phyloP scores from a whole-genome alignment of 1,139 yeast genomes.

The Blastobotrys apis region DNA sequence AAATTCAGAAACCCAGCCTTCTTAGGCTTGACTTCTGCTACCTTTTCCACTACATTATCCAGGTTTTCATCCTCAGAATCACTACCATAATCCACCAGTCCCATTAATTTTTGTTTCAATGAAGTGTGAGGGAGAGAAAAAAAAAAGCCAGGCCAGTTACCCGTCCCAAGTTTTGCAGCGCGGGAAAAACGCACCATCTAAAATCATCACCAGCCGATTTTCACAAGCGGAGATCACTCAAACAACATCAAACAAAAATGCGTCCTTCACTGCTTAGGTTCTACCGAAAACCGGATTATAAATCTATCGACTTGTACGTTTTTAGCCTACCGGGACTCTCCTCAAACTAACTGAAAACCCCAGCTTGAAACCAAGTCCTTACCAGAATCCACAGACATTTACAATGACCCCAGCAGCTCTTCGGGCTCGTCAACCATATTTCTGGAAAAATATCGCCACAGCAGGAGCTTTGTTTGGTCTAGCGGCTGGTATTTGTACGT shows the following conservation, averaged over 20 bases:
- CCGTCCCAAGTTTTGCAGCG: background rate
- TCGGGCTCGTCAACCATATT: slow-evolving; percentile 82
- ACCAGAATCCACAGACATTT: slow-evolving; percentile 72
- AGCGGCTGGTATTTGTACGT: slow-evolving; percentile 60
- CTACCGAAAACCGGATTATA: slow-evolving; percentile 11
- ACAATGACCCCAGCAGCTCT: slow-evolving; percentile 93
- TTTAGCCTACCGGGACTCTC: background rate
- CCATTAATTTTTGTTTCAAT: slow-evolving; percentile 2
- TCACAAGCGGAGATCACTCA: too few species aligned
- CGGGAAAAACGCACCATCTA: background rate
- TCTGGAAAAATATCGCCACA: slow-evolving; percentile 66
- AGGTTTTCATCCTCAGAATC: slow-evolving; percentile 15
- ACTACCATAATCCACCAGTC: slow-evolving; percentile 23
- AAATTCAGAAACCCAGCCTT: background rate
- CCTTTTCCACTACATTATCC: background rate
- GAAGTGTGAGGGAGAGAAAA: too few species aligned
- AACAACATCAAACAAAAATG: slow-evolving; percentile 2
- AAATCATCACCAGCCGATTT: background rate
- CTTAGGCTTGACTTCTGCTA: background rate
- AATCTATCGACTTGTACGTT: slow-evolving; percentile 12
- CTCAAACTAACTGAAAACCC: background rate
- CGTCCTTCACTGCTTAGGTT: background rate
- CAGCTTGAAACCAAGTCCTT: slow-evolving; percentile 40
- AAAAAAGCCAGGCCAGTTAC: too few species aligned
- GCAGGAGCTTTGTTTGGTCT: slow-evolving; percentile 56